phyloP scores from a whole-genome alignment of 139 green algal genomes.

The Micromonas commoda region DNA sequence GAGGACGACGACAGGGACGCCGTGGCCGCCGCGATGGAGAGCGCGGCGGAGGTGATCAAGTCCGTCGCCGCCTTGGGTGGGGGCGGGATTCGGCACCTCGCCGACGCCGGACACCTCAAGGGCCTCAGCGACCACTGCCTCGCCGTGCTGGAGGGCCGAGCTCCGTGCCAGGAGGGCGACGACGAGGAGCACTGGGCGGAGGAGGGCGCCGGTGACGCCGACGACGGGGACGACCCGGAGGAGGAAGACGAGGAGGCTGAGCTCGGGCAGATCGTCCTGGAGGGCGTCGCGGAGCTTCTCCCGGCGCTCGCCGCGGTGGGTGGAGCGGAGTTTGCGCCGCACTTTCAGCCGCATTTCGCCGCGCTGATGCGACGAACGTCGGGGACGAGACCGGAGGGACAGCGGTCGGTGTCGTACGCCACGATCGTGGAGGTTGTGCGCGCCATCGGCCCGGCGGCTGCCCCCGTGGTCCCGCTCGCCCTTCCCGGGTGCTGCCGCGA shows the following conservation, averaged over 20 bases:
- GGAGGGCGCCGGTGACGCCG: neutral
- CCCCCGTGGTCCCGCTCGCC: neutral
- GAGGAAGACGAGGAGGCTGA: conserved; percentile 51
- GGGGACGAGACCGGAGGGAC: neutral
- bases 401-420: neutral
- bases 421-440: neutral
- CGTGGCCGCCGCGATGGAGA: conserved; percentile 16
- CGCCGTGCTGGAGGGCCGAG: neutral
- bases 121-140: neutral
- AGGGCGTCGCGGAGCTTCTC: conserved; percentile 40
- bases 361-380: neutral
- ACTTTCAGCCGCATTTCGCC: conserved; percentile 7
- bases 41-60: conserved; percentile 4
- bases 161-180: neutral
- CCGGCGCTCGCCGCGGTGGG: neutral
- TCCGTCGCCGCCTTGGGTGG: neutral
- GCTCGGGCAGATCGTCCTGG: conserved; percentile 43
- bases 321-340: neutral
- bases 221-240: conserved; percentile 35
- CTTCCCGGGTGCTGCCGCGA: neutral
- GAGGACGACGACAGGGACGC: conserved; percentile 38
- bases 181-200: neutral
- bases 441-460: neutral
- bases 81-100: neutral
- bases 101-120: neutral